Evolutionary conservation across 345 rosid genomes (phyloP).

Genomic region (Clausena lansium): DNA sequence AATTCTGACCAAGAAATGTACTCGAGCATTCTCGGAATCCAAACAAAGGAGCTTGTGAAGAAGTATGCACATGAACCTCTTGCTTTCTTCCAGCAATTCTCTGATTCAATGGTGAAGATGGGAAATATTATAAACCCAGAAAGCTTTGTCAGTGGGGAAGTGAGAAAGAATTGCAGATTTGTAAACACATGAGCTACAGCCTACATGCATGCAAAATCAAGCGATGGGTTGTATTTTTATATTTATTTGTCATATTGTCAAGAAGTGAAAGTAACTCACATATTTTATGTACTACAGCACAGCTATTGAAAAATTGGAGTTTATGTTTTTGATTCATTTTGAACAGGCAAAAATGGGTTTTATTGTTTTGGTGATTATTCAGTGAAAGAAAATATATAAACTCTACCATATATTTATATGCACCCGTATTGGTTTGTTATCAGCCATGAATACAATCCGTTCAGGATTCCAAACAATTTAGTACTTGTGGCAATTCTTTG

Average conservation of each 20-base stretch:
- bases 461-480: not conserved
- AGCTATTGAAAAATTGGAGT: not conserved
- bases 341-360: not conserved
- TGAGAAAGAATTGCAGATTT: slow-evolving; percentile 75
- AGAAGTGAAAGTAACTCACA: slow-evolving; percentile 4
- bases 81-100: slow-evolving; percentile 79
- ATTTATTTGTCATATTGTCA: not conserved
- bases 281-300: not conserved
- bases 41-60: slow-evolving; percentile 57
- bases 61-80: slow-evolving; percentile 55
- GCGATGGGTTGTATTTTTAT: not conserved
- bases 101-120: slow-evolving; percentile 85
- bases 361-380: not conserved
- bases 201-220: not conserved
- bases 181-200: slow-evolving; percentile 60
- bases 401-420: not conserved
- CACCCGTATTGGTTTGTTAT: not conserved
- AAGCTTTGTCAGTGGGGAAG: slow-evolving; percentile 66
- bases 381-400: too few species aligned
- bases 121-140: slow-evolving; percentile 72
- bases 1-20: slow-evolving; percentile 87
- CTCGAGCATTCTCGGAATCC: slow-evolving; percentile 55
- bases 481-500: not conserved
- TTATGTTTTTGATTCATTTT: not conserved
- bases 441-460: not conserved